These are phyloP conservation scores for Canavalia gladiata DNA, from an alignment of 306 rosid species.

Conservation along the genomic window DNA sequence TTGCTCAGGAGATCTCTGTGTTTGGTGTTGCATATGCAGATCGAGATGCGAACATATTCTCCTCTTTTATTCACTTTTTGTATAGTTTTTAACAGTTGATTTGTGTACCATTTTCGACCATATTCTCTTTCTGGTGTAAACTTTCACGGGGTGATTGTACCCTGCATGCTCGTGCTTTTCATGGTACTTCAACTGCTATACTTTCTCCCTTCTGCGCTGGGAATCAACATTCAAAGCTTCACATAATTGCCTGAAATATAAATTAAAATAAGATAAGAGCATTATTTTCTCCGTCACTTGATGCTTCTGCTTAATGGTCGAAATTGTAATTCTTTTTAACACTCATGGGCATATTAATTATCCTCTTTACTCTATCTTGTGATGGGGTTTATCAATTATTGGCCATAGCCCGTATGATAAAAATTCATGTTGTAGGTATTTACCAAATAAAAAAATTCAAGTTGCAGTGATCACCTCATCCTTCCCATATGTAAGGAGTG, in stretches of 20 bases:
- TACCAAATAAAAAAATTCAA: no score
- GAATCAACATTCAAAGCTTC: background rate
- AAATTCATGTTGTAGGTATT: constrained; percentile 14
- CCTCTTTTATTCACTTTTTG: background rate
- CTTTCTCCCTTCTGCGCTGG: constrained; percentile 23
- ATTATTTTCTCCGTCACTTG: constrained; percentile 1
- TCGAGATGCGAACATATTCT: constrained; percentile 45
- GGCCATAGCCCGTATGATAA: background rate
- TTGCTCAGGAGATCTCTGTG: constrained; percentile 50
- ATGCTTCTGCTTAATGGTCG: constrained; percentile 11
- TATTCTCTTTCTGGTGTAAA: constrained; percentile 36
- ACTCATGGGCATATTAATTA: constrained; percentile 5
- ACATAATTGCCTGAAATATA: background rate
- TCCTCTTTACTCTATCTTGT: constrained; percentile 20
- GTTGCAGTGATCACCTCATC: no score
- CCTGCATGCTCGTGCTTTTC: constrained; percentile 49
- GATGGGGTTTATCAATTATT: background rate
- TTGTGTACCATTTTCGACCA: background rate
- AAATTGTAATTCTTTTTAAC: background rate
- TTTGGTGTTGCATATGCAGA: constrained; percentile 51
- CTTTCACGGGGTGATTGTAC: constrained; percentile 49
- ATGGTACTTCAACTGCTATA: background rate
- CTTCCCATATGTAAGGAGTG: no score
- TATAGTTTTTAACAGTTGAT: constrained; percentile 32
- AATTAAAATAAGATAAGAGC: background rate